Evolutionary conservation across 140 eudicot genomes (phyloP), one percentile per base, ranked within the genome.

Genomic region (Flaveria floridana): DNA sequence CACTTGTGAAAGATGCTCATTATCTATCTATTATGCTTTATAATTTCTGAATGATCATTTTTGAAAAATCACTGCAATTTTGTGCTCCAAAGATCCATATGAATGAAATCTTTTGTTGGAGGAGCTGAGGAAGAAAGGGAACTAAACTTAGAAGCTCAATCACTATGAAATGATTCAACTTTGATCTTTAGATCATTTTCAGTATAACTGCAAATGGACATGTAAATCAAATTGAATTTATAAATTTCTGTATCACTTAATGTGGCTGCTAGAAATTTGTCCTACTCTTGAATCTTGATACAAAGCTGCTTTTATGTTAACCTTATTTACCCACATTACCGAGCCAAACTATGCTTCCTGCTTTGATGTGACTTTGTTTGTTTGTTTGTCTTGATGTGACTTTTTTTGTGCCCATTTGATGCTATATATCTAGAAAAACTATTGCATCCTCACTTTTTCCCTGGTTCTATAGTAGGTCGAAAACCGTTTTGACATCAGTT

Each of bases 161-260:
- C 41, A 34, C 41, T 34, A 65, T 75, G 57, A 41, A 52, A 41
- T 57, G 68, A 39, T 76, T 66, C 23, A 21, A 76, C 15, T 65
- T 28, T 0, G 18, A 20, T 51, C 34, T 30, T 63, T 73, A 46
- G 13, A 25, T 74, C 9, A 16, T 48, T 6, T 51, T 6, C 2
- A 48, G 18, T 51, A 26, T 26, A 46, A 64, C 26, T 75, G 20
- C 73, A 75, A 20, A 28, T 28, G 37, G 37, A 28, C 37, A 28
- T 28, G 37, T 3, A 28, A 28, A 28, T 28, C 37, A 28, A 28
- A 28, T 34, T 34, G n/a, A n/a, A n/a, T n/a, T n/a, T n/a, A n/a
- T n/a, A n/a, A n/a, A n/a, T n/a, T n/a, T n/a, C n/a, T n/a, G n/a
- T n/a, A n/a, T n/a, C n/a, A n/a, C n/a, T n/a, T n/a, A n/a, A n/a